A percentile compares a stretch with the other conserved stretches of the same genome.
phyloP scores from a whole-genome alignment of 2,329 filamentous ascomycete genomes.

The Ustulina deusta region DNA sequence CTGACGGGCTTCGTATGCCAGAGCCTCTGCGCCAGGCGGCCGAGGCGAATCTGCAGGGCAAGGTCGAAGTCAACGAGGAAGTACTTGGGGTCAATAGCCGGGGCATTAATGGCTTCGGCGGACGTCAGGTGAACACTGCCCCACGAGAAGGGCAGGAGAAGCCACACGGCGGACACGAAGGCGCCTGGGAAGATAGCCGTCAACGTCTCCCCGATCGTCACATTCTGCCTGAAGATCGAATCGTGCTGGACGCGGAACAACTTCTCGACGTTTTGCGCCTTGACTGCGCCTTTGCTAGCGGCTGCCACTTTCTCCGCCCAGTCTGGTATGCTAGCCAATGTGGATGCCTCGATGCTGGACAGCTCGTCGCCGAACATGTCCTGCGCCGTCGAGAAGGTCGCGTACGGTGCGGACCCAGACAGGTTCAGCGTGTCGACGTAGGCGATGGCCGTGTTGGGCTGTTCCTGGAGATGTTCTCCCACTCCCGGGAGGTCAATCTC shows the following conservation, averaged over 20 bases:
- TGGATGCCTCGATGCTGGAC: slow-evolving; percentile 44
- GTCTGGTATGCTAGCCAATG: slow-evolving; percentile 43
- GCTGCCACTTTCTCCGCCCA: slow-evolving; percentile 51
- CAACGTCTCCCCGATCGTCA: slow-evolving; percentile 62
- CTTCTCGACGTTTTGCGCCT: slow-evolving; percentile 52
- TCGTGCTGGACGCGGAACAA: slow-evolving; percentile 60
- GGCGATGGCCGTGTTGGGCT: slow-evolving; percentile 53
- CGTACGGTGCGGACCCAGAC: slow-evolving; percentile 47
- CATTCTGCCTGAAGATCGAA: slow-evolving; percentile 59
- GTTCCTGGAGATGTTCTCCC: slow-evolving; percentile 65
- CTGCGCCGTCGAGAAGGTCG: slow-evolving; percentile 51
- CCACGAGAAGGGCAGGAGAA: slow-evolving; percentile 55
- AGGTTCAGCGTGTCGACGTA: slow-evolving; percentile 44
- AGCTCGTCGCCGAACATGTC: slow-evolving; percentile 52
- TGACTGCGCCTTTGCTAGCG: slow-evolving; percentile 47
- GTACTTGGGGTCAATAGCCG: slow-evolving; percentile 55
- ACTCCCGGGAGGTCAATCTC: slow-evolving; percentile 62
- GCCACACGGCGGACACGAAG: slow-evolving; percentile 55
- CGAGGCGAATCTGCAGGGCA: slow-evolving; percentile 46
- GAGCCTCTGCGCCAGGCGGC: slow-evolving; percentile 49
- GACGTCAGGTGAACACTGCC: slow-evolving; percentile 57
- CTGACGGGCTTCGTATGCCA: slow-evolving; percentile 50
- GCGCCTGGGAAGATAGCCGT: slow-evolving; percentile 50
- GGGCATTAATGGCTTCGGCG: slow-evolving; percentile 51
- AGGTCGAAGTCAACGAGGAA: slow-evolving; percentile 54